Evolutionary conservation across 257 asterid species (phyloP).

Genomic region (Forsythia viridissima): DNA sequence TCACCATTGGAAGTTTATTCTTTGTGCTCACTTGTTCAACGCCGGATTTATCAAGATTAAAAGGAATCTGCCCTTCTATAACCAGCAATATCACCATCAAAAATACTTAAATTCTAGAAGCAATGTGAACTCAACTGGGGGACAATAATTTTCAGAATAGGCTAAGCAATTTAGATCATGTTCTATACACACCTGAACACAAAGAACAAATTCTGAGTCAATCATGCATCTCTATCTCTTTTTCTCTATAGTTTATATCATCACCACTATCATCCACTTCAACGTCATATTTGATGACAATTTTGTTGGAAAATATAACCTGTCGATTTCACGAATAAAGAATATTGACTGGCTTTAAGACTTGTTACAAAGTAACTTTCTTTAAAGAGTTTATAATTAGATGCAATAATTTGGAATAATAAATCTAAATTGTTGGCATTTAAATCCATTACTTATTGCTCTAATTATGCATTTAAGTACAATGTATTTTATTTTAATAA

Average conservation of each 20-base stretch:
- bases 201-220: neutral
- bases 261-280: neutral
- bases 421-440: too few species aligned
- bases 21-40: neutral
- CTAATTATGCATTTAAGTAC: too few species aligned
- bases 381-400: too few species aligned
- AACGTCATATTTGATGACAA: neutral
- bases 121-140: neutral
- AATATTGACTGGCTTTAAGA: too few species aligned
- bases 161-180: neutral
- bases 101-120: neutral
- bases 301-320: neutral
- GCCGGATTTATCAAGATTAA: neutral
- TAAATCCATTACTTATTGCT: too few species aligned
- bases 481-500: too few species aligned
- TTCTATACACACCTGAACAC: neutral
- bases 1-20: too few species aligned
- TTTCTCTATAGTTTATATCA: neutral
- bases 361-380: neutral
- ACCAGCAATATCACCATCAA: neutral
- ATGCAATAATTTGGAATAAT: too few species aligned
- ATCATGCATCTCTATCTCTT: neutral
- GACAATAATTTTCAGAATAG: too few species aligned
- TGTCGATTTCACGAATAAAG: neutral
- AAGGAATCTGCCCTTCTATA: neutral